Base-by-base conservation (phyloP, 2,329 filamentous ascomycete species). In the Dactylellina leptospora region DNA sequence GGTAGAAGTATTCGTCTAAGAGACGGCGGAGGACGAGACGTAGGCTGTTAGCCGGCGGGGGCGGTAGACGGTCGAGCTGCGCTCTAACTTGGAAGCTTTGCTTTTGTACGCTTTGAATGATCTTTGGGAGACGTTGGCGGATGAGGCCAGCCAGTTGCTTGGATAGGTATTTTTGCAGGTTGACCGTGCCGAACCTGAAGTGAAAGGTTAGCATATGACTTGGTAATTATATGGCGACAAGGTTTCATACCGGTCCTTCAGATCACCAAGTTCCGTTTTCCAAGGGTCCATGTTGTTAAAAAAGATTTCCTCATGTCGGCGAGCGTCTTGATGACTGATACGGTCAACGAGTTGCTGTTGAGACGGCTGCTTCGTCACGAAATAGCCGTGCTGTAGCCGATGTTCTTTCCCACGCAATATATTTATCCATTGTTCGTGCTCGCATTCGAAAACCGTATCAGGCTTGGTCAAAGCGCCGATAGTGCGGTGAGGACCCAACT, bases 391-490 rank as follows among this genome's bases (percentile, higher is more conserved):
- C 11, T 61, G 73, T 2, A 77, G 60, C 11, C 74, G 70, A 28
- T 77, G 76, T n/a, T 76, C 74, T 20, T 74, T 69, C 0, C 76
- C 75, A 4, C 75, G 76, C 9, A 77, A 70, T 18, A 77, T 76
- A 18, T 74, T 75, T 16, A 76, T 69, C 76, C 76, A 77, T 25
- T 77, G 76, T 2, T 74, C 70, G 10, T 76, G 74, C 25, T 77
- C 76, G 1, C 75, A 74, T 2, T 72, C 74, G 9, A 72, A 56
- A 33, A 77, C 74, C 1, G 75, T 76, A 27, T 77, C 76, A 2
- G 76, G 76, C 33, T 77, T 77, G 4, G 76, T 77, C 20, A 77
- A 56, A 9, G 76, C 76, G 48, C 75, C 76, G 27, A 77, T 76
- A 10, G 76, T 77, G 16, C 76, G 68, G 16, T 77, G 74, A 18